Conservation (phyloP, 352 stramenopile species). For the Phytophthora boehmeriae region DNA sequence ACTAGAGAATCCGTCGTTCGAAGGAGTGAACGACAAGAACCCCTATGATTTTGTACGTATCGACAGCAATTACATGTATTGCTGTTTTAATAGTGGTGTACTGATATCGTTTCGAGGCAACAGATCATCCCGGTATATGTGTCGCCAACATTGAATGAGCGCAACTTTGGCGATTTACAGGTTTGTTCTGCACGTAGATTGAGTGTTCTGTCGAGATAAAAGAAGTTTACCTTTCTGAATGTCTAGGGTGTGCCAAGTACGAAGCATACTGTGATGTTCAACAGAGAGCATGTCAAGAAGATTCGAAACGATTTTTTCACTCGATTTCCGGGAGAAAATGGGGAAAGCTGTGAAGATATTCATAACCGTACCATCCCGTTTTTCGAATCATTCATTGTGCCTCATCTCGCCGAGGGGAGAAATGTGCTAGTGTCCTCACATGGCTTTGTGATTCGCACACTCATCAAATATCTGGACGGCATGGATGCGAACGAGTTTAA, state of each 20-base stretch:
- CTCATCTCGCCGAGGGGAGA: conserved; percentile 68
- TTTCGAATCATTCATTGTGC: conserved; percentile 78
- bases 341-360: conserved; percentile 84
- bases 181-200: conserved; percentile 16
- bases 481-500: conserved; percentile 81
- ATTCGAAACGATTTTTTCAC: conserved; percentile 84
- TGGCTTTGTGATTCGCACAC: conserved; percentile 84
- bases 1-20: conserved; percentile 67
- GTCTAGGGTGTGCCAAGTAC: conserved; percentile 70
- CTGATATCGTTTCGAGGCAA: conserved; percentile 16
- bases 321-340: conserved; percentile 80
- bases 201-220: not conserved
- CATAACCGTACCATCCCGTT: conserved; percentile 79
- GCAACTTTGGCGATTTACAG: conserved; percentile 85
- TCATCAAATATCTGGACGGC: conserved; percentile 84
- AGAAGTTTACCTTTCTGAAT: not conserved
- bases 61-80: not conserved
- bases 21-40: conserved; percentile 77
- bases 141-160: conserved; percentile 77
- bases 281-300: conserved; percentile 75
- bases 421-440: conserved; percentile 85
- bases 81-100: conserved; percentile 14
- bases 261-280: conserved; percentile 74
- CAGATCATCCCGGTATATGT: conserved; percentile 85
- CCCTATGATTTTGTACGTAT: conserved; percentile 79